Evolutionary conservation across 1,284 basidiomycete genomes (phyloP).

Genomic region (Trametes versicolor): DNA sequence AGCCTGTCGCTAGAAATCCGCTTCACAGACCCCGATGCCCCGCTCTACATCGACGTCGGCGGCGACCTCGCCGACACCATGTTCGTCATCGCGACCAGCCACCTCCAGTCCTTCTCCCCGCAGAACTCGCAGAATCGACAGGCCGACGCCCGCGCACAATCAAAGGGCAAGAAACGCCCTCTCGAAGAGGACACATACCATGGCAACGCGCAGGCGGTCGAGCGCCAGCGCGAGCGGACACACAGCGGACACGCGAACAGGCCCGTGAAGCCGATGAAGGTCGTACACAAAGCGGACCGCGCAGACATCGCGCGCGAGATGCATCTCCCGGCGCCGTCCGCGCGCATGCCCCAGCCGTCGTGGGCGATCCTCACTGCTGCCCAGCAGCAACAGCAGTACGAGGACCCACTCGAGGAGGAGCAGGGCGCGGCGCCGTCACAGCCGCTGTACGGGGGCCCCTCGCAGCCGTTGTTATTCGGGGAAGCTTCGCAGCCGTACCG

Average conservation of each 20-base stretch:
- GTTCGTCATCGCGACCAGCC: slow-evolving; percentile 80
- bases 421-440: slow-evolving; percentile 11
- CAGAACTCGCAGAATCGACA: slow-evolving; percentile 20
- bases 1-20: slow-evolving; percentile 69
- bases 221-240: slow-evolving; percentile 1
- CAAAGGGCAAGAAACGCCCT: slow-evolving; percentile 35
- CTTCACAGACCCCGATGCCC: slow-evolving; percentile 76
- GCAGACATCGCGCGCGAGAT: slow-evolving; percentile 39
- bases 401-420: background rate
- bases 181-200: slow-evolving; percentile 32
- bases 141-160: slow-evolving; percentile 8
- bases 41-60: slow-evolving; percentile 78
- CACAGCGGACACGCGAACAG: slow-evolving; percentile 1
- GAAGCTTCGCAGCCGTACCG: slow-evolving; percentile 28
- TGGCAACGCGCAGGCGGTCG: slow-evolving; percentile 6
- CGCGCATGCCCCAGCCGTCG: slow-evolving; percentile 24
- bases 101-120: slow-evolving; percentile 49
- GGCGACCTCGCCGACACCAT: slow-evolving; percentile 68
- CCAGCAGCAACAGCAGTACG: slow-evolving; percentile 11
- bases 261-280: slow-evolving; percentile 62
- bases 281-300: slow-evolving; percentile 59
- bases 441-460: background rate
- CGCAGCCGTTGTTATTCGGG: background rate
- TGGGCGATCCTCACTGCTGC: slow-evolving; percentile 34
- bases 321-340: slow-evolving; percentile 14